Evolutionary conservation across 2,329 filamentous ascomycete species (phyloP).

Genomic region (Zymoseptoria ardabiliae): DNA sequence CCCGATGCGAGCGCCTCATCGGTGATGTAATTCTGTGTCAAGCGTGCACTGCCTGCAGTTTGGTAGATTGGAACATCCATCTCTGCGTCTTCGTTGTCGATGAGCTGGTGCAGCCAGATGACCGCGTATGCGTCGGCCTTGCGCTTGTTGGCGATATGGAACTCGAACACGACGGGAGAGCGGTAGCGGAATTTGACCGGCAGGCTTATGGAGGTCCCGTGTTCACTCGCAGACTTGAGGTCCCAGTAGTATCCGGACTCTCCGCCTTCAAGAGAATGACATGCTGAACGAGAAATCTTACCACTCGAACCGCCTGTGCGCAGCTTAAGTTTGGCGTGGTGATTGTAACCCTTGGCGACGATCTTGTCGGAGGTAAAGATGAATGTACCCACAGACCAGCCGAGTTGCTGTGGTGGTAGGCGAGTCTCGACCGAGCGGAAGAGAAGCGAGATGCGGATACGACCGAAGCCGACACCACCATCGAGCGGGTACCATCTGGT

Average conservation of each 20-base stretch:
- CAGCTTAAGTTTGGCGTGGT: conserved; percentile 61
- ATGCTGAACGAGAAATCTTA: conserved; percentile 58
- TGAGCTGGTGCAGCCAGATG: conserved; percentile 78
- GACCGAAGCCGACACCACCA: conserved; percentile 83
- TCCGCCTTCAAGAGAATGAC: conserved; percentile 53
- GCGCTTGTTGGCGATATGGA: conserved; percentile 63
- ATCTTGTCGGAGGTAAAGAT: conserved; percentile 72
- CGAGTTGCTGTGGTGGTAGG: conserved; percentile 75
- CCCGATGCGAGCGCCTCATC: conserved; percentile 59
- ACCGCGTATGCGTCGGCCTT: conserved; percentile 67
- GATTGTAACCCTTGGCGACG: conserved; percentile 54
- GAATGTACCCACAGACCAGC: conserved; percentile 94
- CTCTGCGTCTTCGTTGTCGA: conserved; percentile 68
- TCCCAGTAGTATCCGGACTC: conserved; percentile 50
- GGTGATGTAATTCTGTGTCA: conserved; percentile 90
- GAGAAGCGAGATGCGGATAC: conserved; percentile 77
- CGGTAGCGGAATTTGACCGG: conserved; percentile 88
- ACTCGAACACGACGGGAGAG: conserved; percentile 82
- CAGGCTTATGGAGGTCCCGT: conserved; percentile 57
- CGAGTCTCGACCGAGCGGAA: conserved; percentile 85
- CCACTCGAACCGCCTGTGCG: conserved; percentile 79
- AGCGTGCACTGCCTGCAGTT: conserved; percentile 63
- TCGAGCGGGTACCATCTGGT: conserved; percentile 96
- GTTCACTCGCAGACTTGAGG: conserved; percentile 29
- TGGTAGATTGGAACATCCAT: conserved; percentile 89